A percentile compares a stretch with the other conserved stretches of the same genome.
These are phyloP conservation scores for Phytophthora niederhauseri DNA, from an alignment of 352 stramenopile species.

Conservation along the genomic window DNA sequence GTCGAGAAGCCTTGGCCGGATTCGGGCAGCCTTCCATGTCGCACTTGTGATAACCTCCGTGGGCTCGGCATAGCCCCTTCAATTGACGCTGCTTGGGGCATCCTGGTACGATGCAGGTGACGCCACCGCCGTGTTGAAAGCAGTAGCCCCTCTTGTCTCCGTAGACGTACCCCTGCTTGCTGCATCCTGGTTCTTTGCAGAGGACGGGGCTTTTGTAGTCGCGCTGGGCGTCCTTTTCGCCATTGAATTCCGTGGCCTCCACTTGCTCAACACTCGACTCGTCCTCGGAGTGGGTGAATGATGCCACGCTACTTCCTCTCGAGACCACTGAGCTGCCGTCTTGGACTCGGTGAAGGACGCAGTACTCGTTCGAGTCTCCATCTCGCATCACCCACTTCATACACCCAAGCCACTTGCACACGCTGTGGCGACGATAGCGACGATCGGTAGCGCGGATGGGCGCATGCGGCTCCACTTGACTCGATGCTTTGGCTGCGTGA, in stretches of 20 bases:
- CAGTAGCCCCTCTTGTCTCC: conserved; percentile 5
- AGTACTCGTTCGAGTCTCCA: conserved; percentile 1
- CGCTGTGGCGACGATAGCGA: too few species aligned
- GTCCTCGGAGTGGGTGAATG: neutral
- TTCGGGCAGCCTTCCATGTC: conserved; percentile 6
- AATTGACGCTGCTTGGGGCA: conserved; percentile 5
- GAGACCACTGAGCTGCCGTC: too few species aligned
- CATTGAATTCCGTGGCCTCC: too few species aligned
- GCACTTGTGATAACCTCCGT: conserved; percentile 10
- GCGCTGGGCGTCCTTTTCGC: too few species aligned
- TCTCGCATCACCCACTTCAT: conserved; percentile 7
- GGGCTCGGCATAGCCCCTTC: neutral
- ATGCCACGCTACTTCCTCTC: too few species aligned
- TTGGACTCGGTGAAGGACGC: neutral
- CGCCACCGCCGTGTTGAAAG: conserved; percentile 11
- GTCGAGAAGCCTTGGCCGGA: too few species aligned
- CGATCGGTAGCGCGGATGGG: too few species aligned
- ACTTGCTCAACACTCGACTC: neutral
- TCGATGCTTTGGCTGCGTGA: too few species aligned
- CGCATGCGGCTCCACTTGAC: too few species aligned
- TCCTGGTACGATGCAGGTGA: neutral
- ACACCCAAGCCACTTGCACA: neutral
- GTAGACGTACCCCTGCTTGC: neutral
- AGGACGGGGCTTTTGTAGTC: too few species aligned
- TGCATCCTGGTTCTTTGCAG: conserved; percentile 12